These are phyloP conservation scores for Colletotrichum musicola DNA, from an alignment of 2,329 filamentous ascomycete species.

Conservation along the genomic window DNA sequence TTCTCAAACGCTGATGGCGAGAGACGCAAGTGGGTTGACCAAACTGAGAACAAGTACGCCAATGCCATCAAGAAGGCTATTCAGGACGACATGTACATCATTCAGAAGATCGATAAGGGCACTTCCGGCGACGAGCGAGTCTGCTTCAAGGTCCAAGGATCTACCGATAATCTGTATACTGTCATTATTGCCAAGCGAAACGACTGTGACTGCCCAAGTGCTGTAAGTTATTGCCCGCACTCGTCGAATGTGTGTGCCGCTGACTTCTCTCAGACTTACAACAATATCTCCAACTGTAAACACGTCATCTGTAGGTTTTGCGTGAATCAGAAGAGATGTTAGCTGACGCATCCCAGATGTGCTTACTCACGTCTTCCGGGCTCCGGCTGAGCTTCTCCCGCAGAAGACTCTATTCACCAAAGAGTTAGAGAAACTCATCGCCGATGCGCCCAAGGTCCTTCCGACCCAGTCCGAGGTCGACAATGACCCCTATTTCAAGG, in stretches of 20 bases:
- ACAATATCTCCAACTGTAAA: constrained; percentile 31
- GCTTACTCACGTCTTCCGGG: constrained; percentile 26
- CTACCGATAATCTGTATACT: constrained; percentile 2
- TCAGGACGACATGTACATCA: constrained; percentile 24
- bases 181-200: constrained; percentile 9
- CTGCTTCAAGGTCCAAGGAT: constrained; percentile 2
- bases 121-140: not conserved
- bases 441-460: constrained; percentile 19
- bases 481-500: constrained; percentile 22
- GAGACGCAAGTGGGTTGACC: not conserved
- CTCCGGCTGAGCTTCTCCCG: constrained; percentile 27
- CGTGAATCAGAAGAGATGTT: not conserved
- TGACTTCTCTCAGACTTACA: constrained; percentile 15
- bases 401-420: constrained; percentile 17
- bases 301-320: constrained; percentile 35
- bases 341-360: constrained; percentile 19
- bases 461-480: constrained; percentile 18
- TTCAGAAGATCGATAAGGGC: constrained; percentile 14
- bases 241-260: too few relatives aligned
- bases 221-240: constrained; percentile 3
- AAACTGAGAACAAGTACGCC: constrained; percentile 8
- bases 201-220: constrained; percentile 22
- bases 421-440: constrained; percentile 21
- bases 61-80: constrained; percentile 22
- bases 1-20: not conserved